phyloP scores from a whole-genome alignment of 345 rosid species.

The Noccaea caerulescens region DNA sequence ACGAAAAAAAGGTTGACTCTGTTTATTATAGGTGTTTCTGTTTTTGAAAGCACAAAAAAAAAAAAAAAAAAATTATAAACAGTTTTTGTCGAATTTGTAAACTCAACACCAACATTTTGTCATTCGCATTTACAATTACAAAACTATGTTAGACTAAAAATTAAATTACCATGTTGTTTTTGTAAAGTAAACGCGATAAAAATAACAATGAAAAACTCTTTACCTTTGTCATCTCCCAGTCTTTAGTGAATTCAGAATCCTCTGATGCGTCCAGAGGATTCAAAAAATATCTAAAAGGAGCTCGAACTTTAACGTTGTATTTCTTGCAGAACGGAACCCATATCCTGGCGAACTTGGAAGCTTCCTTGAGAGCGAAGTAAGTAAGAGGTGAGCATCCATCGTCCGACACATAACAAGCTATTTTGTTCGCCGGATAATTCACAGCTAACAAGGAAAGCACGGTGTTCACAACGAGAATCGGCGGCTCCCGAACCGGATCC shows the following conservation, averaged over 20 bases:
- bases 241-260: conserved; percentile 52
- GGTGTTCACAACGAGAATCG: conserved; percentile 43
- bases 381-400: conserved; percentile 67
- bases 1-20: background rate
- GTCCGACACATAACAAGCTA: conserved; percentile 64
- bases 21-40: too few species aligned
- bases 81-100: background rate
- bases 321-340: conserved; percentile 83
- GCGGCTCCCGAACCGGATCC: conserved; percentile 40
- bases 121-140: background rate
- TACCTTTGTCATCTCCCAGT: conserved; percentile 59
- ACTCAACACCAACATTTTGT: background rate
- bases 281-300: conserved; percentile 70
- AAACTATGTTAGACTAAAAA: background rate
- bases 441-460: conserved; percentile 56
- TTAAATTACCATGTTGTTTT: background rate
- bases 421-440: conserved; percentile 58
- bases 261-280: background rate
- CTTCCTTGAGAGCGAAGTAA: conserved; percentile 63
- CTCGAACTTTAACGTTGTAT: conserved; percentile 56
- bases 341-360: conserved; percentile 60
- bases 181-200: background rate
- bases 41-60: too few species aligned
- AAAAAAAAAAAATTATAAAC: background rate
- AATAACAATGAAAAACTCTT: background rate